Base-by-base conservation (phyloP, 345 rosid species). In the Stellera chamaejasme region DNA sequence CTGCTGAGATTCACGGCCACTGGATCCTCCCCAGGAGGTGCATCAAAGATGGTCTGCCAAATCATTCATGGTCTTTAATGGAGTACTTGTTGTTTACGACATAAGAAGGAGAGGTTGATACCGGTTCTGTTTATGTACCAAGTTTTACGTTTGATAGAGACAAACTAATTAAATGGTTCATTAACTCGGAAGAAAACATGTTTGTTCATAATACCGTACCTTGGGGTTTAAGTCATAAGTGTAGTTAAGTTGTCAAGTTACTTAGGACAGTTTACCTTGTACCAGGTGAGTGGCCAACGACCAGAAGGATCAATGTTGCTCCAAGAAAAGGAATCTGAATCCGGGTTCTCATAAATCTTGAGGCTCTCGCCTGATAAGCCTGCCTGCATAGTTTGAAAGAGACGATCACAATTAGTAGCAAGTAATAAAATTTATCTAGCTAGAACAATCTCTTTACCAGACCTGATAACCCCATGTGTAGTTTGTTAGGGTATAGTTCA, bases 381-480 rank as follows among this genome's bases (percentile, higher is more conserved):
- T 44, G 80, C 76, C 96, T 91, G 48, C 39, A 68, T 13, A 59
- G 15, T 27, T 6, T 15, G 10, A 14, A 49, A 23, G 26, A 49
- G 10, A 13, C 8, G 23, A 14, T 49, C 16, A 19, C 23, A 19
- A 19, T 1, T 1, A 19, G 27, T 19, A 25, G 26, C 1, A 1
- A 48, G 10, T n/a, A 8, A 13, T n/a, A 13, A n/a, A 13, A 46
- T 46, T 46, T 46, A 13, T 46, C 49, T 46, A 46, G n/a, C 16
- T n/a, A 6, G 48, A 26, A 13, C 1, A 14, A 10, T 2, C 36
- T 45, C 45, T 27, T 36, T 43, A 56, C 0, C 12, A 27, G 8
- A 82, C 98, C 93, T 88, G 81, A 61, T 86, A 88, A 26, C 98
- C 98, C 90, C 84, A 86, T 14, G 77, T 64, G 56, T 77, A 67